A percentile compares a stretch with the other conserved stretches of the same genome.
These are phyloP conservation scores for Leucocoprinus leucothites DNA, from an alignment of 768 basidiomycete species.

Conservation along the genomic window DNA sequence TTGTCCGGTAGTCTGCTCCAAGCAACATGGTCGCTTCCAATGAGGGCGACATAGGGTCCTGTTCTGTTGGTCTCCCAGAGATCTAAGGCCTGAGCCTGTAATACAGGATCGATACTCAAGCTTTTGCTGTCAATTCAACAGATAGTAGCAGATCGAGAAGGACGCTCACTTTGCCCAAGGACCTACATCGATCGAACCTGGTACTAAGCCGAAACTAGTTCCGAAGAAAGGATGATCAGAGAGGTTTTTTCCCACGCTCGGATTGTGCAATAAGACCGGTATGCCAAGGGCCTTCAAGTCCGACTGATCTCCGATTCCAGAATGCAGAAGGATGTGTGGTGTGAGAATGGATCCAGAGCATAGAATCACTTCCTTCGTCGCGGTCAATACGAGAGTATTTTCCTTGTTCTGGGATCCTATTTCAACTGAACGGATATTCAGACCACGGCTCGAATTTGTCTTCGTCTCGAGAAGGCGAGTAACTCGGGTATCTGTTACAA, in stretches of 20 bases:
- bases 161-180: conserved; percentile 7
- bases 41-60: conserved; percentile 1
- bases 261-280: conserved; percentile 20
- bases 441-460: background rate
- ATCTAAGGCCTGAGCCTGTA: conserved; percentile 7
- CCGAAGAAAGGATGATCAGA: conserved; percentile 20
- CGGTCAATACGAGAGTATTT: conserved; percentile 11
- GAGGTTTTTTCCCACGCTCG: conserved; percentile 27
- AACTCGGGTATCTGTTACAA: conserved; percentile 27
- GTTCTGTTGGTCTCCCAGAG: conserved; percentile 15
- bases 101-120: background rate
- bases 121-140: background rate
- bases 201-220: background rate
- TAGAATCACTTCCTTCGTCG: conserved; percentile 20
- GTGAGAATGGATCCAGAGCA: conserved; percentile 14
- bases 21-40: conserved; percentile 6
- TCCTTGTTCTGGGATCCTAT: conserved; percentile 1
- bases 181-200: conserved; percentile 7
- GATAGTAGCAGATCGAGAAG: background rate
- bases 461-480: conserved; percentile 16
- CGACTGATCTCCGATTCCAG: conserved; percentile 16
- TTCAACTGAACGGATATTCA: conserved; percentile 12
- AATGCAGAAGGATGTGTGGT: conserved; percentile 17
- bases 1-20: conserved; percentile 10
- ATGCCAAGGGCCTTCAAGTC: conserved; percentile 19